phyloP scores from a whole-genome alignment of 164 flowering plant species.

The Brasenia schreberi region DNA sequence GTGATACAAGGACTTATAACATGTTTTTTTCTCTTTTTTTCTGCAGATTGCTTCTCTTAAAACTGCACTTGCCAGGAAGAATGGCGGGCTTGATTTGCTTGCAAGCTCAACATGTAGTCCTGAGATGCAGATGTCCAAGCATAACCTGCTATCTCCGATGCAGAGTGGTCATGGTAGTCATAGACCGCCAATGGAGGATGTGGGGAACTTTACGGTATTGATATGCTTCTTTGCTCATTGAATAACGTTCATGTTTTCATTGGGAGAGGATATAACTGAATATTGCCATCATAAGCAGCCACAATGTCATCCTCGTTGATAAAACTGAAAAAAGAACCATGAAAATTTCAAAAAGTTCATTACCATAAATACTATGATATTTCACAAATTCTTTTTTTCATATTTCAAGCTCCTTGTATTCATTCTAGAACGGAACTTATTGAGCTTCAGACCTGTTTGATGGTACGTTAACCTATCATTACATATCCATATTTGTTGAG shows the following conservation, averaged over 20 bases:
- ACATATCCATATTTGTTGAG: too few species aligned
- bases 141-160: constrained; percentile 26
- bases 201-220: constrained; percentile 36
- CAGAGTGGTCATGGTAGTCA: constrained; percentile 10
- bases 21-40: neutral
- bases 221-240: neutral
- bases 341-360: neutral
- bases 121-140: constrained; percentile 23
- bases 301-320: too few species aligned
- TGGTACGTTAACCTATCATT: too few species aligned
- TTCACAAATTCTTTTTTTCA: too few species aligned
- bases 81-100: constrained; percentile 24
- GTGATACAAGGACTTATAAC: neutral
- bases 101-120: constrained; percentile 30
- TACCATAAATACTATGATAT: too few species aligned
- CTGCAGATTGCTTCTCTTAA: constrained; percentile 60
- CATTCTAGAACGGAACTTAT: too few species aligned
- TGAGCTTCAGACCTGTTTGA: too few species aligned
- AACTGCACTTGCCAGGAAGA: constrained; percentile 71
- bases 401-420: too few species aligned
- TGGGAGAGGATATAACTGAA: too few species aligned
- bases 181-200: constrained; percentile 39
- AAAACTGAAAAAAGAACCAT: too few species aligned
- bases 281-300: too few species aligned
- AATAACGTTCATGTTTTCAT: too few species aligned